phyloP scores from a whole-genome alignment of 2,329 filamentous ascomycete species.

The Zymoseptoria brevis region DNA sequence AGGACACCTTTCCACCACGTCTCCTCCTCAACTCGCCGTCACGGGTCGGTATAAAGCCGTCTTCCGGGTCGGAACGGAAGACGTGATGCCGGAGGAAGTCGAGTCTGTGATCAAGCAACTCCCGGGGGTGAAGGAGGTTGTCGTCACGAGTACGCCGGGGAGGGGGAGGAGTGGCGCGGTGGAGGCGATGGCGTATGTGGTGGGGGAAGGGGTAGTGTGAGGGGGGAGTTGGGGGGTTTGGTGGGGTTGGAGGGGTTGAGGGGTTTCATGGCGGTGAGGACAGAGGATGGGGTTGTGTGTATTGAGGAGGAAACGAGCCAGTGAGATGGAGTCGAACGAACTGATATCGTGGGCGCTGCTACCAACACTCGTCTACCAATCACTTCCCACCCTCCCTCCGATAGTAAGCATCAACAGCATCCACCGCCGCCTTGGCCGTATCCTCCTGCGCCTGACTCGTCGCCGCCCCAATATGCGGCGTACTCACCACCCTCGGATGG shows the following conservation, averaged over 20 bases:
- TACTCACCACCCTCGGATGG: conserved; percentile 29
- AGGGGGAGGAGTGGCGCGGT: conserved; percentile 30
- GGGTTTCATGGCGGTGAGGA: not conserved
- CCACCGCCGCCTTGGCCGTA: conserved; percentile 31
- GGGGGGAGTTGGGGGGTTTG: not conserved
- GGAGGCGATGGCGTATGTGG: conserved; percentile 39
- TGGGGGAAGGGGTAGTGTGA: too few species aligned
- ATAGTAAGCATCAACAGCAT: conserved; percentile 10
- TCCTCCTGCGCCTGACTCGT: conserved; percentile 33
- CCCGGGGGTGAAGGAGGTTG: conserved; percentile 1
- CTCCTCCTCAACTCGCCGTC: not conserved
- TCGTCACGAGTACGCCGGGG: conserved; percentile 6
- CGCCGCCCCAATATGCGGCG: conserved; percentile 41
- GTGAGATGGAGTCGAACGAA: too few species aligned
- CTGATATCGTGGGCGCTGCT: too few species aligned
- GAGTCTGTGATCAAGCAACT: not conserved
- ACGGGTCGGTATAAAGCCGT: conserved; percentile 6
- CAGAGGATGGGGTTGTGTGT: too few species aligned
- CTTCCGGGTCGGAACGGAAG: conserved; percentile 4
- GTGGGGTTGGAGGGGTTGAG: not conserved
- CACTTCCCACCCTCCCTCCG: too few species aligned
- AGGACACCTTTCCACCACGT: not conserved
- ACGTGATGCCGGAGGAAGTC: conserved; percentile 3
- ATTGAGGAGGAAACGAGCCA: too few species aligned
- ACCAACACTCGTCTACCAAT: too few species aligned